Percentiles rank a stretch among this genome's conserved stretches.
These are phyloP conservation scores for Plantago major DNA, from an alignment of 257 asterid species.

Conservation along the genomic window DNA sequence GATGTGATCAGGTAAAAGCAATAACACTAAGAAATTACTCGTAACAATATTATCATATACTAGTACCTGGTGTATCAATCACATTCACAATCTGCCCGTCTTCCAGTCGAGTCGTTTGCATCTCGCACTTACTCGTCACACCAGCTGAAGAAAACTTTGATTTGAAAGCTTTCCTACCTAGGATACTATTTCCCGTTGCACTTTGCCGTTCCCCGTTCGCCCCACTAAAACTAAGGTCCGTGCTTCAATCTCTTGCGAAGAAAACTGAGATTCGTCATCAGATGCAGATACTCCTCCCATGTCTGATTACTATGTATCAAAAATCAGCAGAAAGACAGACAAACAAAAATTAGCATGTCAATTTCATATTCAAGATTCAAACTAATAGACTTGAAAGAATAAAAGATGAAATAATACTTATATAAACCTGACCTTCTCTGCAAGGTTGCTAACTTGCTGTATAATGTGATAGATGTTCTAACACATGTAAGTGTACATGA, in stretches of 20 bases:
- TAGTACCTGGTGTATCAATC: conserved; percentile 77
- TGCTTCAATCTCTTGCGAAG: conserved; percentile 39
- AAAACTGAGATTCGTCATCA: conserved; percentile 78
- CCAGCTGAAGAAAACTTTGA: conserved; percentile 70
- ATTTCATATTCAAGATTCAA: too few relatives aligned
- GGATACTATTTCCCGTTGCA: conserved; percentile 85
- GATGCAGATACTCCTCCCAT: conserved; percentile 37
- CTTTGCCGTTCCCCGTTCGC: conserved; percentile 89
- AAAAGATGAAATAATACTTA: too few relatives aligned
- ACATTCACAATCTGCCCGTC: conserved; percentile 66
- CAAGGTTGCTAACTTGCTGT: too few relatives aligned
- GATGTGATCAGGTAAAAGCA: not conserved
- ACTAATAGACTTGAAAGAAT: too few relatives aligned
- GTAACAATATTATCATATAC: not conserved
- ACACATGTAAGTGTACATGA: too few relatives aligned
- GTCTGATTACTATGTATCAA: too few relatives aligned
- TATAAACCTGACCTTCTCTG: too few relatives aligned
- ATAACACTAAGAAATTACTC: not conserved
- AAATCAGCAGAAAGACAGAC: too few relatives aligned
- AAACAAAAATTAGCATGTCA: too few relatives aligned
- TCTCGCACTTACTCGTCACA: conserved; percentile 74
- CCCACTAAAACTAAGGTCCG: conserved; percentile 78
- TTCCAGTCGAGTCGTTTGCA: conserved; percentile 42
- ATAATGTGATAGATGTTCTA: too few relatives aligned
- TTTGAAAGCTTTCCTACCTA: conserved; percentile 51